A percentile compares a stretch with the other conserved stretches of the same genome.
Evolutionary conservation across 352 stramenopile species (phyloP).

Genomic region (Sclerospora graminicola): DNA sequence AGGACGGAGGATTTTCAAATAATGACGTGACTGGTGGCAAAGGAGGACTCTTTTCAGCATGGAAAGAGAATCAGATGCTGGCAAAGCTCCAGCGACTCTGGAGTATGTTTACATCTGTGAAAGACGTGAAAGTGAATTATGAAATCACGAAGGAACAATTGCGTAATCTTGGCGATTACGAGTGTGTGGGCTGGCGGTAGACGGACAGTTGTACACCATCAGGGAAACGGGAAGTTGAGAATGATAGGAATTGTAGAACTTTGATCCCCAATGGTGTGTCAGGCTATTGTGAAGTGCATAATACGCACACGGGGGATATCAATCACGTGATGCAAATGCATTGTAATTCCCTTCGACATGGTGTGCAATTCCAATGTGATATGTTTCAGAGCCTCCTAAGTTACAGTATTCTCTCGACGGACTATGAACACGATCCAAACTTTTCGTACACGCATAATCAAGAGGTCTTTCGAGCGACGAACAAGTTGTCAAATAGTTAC

Average conservation of each 20-base stretch:
- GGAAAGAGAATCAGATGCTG: constrained; percentile 32
- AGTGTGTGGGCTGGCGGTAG: constrained; percentile 49
- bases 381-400: constrained; percentile 47
- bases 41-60: constrained; percentile 24
- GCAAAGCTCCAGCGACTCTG: constrained; percentile 29
- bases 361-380: constrained; percentile 40
- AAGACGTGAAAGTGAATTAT: constrained; percentile 13
- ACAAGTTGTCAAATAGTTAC: constrained; percentile 35
- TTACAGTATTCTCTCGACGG: constrained; percentile 38
- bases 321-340: constrained; percentile 48
- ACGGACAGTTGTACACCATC: constrained; percentile 38
- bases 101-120: constrained; percentile 27
- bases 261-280: constrained; percentile 27
- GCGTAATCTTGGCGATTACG: constrained; percentile 33
- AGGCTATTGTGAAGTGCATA: constrained; percentile 50
- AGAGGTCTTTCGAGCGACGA: constrained; percentile 15
- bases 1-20: constrained; percentile 34
- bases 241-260: constrained; percentile 34
- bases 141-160: constrained; percentile 11
- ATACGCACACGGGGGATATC: constrained; percentile 24
- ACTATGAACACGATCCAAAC: constrained; percentile 43
- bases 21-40: constrained; percentile 23
- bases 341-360: constrained; percentile 41
- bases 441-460: constrained; percentile 23
- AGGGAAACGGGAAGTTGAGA: constrained; percentile 21